phyloP scores from a whole-genome alignment of 2,329 filamentous ascomycete species.

The Dendrostoma leiphaemia region DNA sequence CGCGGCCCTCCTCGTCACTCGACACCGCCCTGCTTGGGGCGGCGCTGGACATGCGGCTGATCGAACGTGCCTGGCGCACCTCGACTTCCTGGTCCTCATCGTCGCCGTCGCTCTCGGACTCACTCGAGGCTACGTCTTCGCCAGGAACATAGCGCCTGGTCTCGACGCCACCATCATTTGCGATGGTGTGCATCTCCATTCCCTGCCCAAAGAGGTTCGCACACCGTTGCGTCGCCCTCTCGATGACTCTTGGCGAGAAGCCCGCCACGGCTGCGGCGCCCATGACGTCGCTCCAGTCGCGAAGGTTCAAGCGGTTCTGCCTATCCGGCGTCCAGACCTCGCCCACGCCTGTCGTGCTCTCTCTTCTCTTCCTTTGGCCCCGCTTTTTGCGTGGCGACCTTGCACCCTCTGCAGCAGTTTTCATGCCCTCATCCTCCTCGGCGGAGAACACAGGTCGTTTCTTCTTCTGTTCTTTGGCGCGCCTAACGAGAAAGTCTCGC shows the following conservation, averaged over 20 bases:
- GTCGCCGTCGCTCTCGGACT: constrained; percentile 7
- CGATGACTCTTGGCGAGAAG: constrained; percentile 63
- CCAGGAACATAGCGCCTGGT: constrained; percentile 29
- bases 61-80: constrained; percentile 6
- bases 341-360: constrained; percentile 22
- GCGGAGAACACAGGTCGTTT: constrained; percentile 36
- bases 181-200: constrained; percentile 62
- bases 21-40: background rate
- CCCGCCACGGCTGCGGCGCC: constrained; percentile 74
- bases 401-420: constrained; percentile 26
- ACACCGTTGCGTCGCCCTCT: constrained; percentile 71
- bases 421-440: constrained; percentile 19
- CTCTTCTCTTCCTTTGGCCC: constrained; percentile 21
- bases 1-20: background rate
- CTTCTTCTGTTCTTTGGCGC: constrained; percentile 33
- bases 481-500: constrained; percentile 34
- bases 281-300: constrained; percentile 85
- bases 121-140: constrained; percentile 19
- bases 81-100: constrained; percentile 2
- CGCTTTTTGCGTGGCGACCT: constrained; percentile 19
- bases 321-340: constrained; percentile 17
- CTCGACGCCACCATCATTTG: constrained; percentile 25
- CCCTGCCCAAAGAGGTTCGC: constrained; percentile 70
- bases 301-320: constrained; percentile 39
- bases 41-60: constrained; percentile 18